Conservation (phyloP, 768 basidiomycete genomes). For the Dioszegia aurantiaca region DNA sequence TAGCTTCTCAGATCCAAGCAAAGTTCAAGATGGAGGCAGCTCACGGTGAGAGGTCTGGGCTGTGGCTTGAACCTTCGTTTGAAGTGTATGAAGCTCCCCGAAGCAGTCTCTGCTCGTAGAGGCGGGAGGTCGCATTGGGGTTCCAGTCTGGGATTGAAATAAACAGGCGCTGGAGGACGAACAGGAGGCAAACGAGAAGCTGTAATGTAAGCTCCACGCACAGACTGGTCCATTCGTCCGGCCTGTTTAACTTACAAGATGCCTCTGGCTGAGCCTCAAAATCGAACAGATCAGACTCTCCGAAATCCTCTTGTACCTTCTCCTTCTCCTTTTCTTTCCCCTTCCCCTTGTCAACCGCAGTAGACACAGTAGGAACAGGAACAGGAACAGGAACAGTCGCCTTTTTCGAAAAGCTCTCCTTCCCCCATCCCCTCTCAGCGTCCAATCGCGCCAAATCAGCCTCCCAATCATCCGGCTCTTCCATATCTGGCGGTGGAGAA, state of each 20-base stretch:
- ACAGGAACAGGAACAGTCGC: too few species aligned
- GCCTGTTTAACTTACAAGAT: constrained; percentile 19
- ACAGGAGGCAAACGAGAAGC: constrained; percentile 15
- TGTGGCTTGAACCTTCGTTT: constrained; percentile 26
- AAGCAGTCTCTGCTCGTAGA: constrained; percentile 32
- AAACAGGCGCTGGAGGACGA: constrained; percentile 11
- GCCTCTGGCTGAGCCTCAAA: constrained; percentile 12
- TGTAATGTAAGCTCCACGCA: constrained; percentile 4
- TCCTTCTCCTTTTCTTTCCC: background rate
- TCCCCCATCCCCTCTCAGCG: background rate
- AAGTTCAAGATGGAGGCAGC: background rate
- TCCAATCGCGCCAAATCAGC: constrained; percentile 5
- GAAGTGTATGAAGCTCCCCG: constrained; percentile 29
- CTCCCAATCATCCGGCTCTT: constrained; percentile 36
- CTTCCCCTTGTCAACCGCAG: background rate
- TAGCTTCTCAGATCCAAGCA: background rate
- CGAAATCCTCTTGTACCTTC: constrained; percentile 2
- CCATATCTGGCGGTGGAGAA: constrained; percentile 30
- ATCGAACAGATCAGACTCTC: constrained; percentile 11
- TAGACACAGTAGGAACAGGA: background rate
- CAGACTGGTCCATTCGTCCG: too few species aligned
- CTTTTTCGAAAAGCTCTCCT: too few species aligned
- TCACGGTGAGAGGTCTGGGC: constrained; percentile 11
- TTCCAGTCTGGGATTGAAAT: background rate
- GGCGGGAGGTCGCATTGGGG: constrained; percentile 12